A percentile compares a stretch with the other conserved stretches of the same genome.
Conservation (phyloP, 768 basidiomycete genomes). For the Xerocomus potaroensis region DNA sequence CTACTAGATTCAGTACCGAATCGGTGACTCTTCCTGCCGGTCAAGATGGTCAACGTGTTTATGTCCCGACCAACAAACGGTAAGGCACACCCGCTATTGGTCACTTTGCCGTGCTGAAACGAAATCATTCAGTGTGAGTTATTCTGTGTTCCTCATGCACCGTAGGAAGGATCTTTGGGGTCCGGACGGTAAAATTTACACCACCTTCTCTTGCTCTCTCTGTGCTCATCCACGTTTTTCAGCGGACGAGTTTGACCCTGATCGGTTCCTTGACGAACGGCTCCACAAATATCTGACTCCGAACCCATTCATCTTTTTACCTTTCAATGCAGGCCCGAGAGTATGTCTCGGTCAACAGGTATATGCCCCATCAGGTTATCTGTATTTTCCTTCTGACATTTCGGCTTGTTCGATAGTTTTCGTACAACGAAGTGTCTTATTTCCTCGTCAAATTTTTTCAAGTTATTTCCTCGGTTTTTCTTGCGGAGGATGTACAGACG, state of each 20-base stretch:
- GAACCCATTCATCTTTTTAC: slow-evolving; percentile 67
- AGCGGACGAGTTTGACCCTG: slow-evolving; percentile 52
- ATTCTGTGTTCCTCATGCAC: slow-evolving; percentile 33
- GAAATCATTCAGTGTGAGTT: slow-evolving; percentile 9
- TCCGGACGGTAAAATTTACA: slow-evolving; percentile 33
- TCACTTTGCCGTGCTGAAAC: too few relatives aligned
- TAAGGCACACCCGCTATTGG: too few relatives aligned
- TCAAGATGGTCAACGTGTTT: slow-evolving; percentile 42
- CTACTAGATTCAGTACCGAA: slow-evolving; percentile 13
- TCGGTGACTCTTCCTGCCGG: slow-evolving; percentile 15
- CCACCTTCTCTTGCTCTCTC: too few relatives aligned
- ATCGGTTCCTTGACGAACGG: slow-evolving; percentile 59
- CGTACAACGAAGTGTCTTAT: slow-evolving; percentile 54
- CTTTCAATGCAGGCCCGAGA: slow-evolving; percentile 65
- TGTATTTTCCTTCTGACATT: too few relatives aligned
- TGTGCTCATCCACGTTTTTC: not conserved
- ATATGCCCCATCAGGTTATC: too few relatives aligned
- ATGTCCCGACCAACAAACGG: slow-evolving; percentile 42
- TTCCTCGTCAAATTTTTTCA: slow-evolving; percentile 52
- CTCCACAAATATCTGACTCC: slow-evolving; percentile 47
- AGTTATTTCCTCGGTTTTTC: slow-evolving; percentile 38
- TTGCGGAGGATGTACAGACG: slow-evolving; percentile 36
- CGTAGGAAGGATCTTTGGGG: slow-evolving; percentile 24
- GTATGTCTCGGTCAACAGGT: slow-evolving; percentile 56
- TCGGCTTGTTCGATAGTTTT: slow-evolving; percentile 45